A percentile compares a stretch with the other conserved stretches of the same genome.
Conservation (phyloP, 2,329 filamentous ascomycete genomes). For the Fusarium sp. region DNA sequence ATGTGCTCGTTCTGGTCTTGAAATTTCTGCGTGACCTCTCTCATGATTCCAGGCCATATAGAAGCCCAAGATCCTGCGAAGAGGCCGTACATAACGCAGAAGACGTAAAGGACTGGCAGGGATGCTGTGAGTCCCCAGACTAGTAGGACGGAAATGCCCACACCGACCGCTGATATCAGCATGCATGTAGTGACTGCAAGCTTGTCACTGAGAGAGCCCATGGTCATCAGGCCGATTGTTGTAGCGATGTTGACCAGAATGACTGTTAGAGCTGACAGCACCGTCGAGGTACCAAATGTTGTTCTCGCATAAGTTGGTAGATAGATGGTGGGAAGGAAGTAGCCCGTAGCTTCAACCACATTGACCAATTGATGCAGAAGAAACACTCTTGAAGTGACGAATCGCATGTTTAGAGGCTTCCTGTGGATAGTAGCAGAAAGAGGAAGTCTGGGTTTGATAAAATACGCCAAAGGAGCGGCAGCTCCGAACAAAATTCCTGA, state of each 20-base stretch:
- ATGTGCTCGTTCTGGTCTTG: conserved; percentile 19
- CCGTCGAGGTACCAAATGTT: conserved; percentile 58
- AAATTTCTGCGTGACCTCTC: conserved; percentile 48
- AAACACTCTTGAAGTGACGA: conserved; percentile 64
- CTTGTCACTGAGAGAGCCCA: conserved; percentile 60
- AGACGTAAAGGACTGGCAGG: conserved; percentile 65
- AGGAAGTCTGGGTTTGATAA: conserved; percentile 65
- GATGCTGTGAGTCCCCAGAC: conserved; percentile 68
- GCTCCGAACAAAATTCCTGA: conserved; percentile 60
- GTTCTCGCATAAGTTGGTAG: conserved; percentile 65
- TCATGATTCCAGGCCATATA: conserved; percentile 68
- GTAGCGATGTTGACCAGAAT: conserved; percentile 67
- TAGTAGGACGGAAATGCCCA: conserved; percentile 64
- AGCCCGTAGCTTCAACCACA: conserved; percentile 67
- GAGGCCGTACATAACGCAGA: conserved; percentile 72
- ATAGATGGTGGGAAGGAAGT: conserved; percentile 70
- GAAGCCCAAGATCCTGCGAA: conserved; percentile 71
- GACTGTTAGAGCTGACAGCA: conserved; percentile 64
- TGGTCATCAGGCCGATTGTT: conserved; percentile 63
- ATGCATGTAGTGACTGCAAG: conserved; percentile 62
- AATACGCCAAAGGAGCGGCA: conserved; percentile 63
- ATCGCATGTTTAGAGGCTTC: conserved; percentile 55
- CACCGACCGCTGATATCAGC: conserved; percentile 65
- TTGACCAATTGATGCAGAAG: conserved; percentile 67
- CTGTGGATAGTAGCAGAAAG: conserved; percentile 47